Evolutionary conservation across 805 yeast species (phyloP).

Genomic region (Metschnikowia similis): DNA sequence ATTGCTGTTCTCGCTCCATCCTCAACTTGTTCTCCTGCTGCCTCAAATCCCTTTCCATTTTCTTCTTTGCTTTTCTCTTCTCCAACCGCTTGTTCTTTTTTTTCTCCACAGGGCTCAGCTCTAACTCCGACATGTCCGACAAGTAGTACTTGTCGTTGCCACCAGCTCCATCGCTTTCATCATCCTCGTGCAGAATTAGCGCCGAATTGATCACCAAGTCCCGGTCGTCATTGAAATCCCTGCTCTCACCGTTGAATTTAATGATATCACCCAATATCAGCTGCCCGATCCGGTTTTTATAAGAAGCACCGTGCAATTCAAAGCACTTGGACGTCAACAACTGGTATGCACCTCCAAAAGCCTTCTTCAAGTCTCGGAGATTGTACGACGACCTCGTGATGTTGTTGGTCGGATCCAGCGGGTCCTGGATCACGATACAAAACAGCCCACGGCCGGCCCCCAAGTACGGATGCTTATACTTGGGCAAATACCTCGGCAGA

Average conservation of each 20-base stretch:
- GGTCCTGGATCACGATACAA: conserved; percentile 79
- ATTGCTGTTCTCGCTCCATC: neutral
- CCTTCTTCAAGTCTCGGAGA: conserved; percentile 70
- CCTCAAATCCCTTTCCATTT: neutral
- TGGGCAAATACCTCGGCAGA: conserved; percentile 55
- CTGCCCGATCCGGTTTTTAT: conserved; percentile 62
- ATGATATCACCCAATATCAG: conserved; percentile 79
- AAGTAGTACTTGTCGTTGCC: conserved; percentile 40
- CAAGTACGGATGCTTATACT: conserved; percentile 49
- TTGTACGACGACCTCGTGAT: conserved; percentile 83
- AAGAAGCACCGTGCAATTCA: conserved; percentile 61
- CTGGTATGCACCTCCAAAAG: conserved; percentile 87
- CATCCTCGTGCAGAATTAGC: conserved; percentile 26
- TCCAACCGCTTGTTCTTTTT: neutral
- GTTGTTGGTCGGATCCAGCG: conserved; percentile 78
- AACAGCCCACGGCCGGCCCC: conserved; percentile 52
- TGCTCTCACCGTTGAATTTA: conserved; percentile 63
- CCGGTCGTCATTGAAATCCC: conserved; percentile 78
- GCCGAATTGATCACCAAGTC: conserved; percentile 60
- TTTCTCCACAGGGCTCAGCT: neutral
- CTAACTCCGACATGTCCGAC: conserved; percentile 36
- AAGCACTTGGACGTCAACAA: conserved; percentile 70
- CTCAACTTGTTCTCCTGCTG: neutral
- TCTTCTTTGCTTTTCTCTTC: neutral
- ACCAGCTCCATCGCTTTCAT: conserved; percentile 31